Evolutionary conservation across 768 basidiomycete genomes (phyloP).

Genomic region (Kondoa malvinella): DNA sequence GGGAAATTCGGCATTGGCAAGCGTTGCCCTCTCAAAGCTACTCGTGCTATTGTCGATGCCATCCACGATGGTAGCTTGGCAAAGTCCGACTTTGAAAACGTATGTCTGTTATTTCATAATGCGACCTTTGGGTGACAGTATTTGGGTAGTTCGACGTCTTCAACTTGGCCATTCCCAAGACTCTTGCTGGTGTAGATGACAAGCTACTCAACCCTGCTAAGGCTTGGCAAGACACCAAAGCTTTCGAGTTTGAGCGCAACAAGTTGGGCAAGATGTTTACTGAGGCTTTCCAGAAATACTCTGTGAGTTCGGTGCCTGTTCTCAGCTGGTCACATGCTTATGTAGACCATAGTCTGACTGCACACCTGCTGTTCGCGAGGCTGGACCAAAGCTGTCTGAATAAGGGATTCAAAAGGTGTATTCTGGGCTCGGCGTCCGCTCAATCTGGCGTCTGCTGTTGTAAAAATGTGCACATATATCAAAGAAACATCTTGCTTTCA

Average conservation of each 20-base stretch:
- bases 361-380: conserved; percentile 55
- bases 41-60: conserved; percentile 88
- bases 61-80: conserved; percentile 86
- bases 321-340: not conserved
- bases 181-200: conserved; percentile 66
- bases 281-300: conserved; percentile 77
- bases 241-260: conserved; percentile 69
- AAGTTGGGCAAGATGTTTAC: conserved; percentile 55
- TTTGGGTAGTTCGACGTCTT: conserved; percentile 39
- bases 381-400: conserved; percentile 44
- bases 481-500: too few relatives aligned
- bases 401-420: not conserved
- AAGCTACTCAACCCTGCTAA: conserved; percentile 74
- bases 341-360: conserved; percentile 49
- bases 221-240: conserved; percentile 77
- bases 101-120: conserved; percentile 35
- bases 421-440: too few relatives aligned
- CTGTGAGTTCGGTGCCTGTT: not conserved
- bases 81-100: conserved; percentile 61
- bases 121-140: not conserved
- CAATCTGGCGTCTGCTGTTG: too few relatives aligned
- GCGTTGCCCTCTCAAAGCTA: conserved; percentile 90
- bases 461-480: too few relatives aligned
- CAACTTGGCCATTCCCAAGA: conserved; percentile 65
- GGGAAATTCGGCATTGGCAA: conserved; percentile 85